Conservation (phyloP, 2,329 filamentous ascomycete species). For the Epichloe glyceriae region DNA sequence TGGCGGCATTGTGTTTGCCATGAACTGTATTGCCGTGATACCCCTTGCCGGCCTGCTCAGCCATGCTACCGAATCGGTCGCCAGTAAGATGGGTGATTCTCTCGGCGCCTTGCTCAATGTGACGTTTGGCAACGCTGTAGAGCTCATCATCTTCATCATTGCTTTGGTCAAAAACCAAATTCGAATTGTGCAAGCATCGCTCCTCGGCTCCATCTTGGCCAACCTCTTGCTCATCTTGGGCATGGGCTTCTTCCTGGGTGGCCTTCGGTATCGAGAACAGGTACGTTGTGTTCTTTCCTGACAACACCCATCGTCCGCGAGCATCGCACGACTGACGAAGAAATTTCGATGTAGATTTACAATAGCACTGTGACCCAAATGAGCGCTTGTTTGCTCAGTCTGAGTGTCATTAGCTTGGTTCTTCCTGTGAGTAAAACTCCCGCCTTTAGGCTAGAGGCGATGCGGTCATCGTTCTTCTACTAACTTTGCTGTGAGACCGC, state of each 20-base stretch:
- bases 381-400: conserved; percentile 82
- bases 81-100: conserved; percentile 58
- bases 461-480: conserved; percentile 15
- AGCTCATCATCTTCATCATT: conserved; percentile 56
- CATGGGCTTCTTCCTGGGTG: conserved; percentile 82
- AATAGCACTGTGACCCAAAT: conserved; percentile 94
- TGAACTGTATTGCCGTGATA: conserved; percentile 66
- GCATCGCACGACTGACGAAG: neutral
- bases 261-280: conserved; percentile 78
- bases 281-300: conserved; percentile 21
- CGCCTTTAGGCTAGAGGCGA: neutral
- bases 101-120: conserved; percentile 63
- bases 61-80: conserved; percentile 64
- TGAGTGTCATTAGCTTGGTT: conserved; percentile 81
- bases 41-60: conserved; percentile 60
- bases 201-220: conserved; percentile 79
- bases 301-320: no score
- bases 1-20: conserved; percentile 53
- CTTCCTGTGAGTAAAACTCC: conserved; percentile 47
- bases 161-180: conserved; percentile 49
- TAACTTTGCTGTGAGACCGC: conserved; percentile 45
- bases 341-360: conserved; percentile 48
- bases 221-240: conserved; percentile 82
- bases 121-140: conserved; percentile 68
- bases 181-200: conserved; percentile 78